phyloP scores from a whole-genome alignment of 2,329 filamentous ascomycete species.

The Helminthosporium solani region DNA sequence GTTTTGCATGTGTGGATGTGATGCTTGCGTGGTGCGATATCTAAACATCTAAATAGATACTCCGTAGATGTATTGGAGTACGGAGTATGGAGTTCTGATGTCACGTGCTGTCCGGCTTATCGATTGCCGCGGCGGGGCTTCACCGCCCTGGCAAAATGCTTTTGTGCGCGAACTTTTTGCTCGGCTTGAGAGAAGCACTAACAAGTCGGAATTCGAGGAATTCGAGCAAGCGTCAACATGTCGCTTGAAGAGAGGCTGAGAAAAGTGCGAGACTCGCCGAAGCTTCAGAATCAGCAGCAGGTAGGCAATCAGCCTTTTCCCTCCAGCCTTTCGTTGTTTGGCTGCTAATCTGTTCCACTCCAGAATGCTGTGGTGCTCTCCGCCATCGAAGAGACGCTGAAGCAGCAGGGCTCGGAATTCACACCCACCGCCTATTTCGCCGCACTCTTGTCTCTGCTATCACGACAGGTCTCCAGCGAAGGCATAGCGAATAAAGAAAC shows the following conservation, averaged over 20 bases:
- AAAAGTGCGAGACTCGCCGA: slow-evolving; percentile 90
- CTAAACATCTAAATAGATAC: too few species aligned
- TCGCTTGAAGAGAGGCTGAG: slow-evolving; percentile 87
- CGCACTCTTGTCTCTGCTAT: slow-evolving; percentile 84
- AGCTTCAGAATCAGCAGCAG: slow-evolving; percentile 92
- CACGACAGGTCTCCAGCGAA: slow-evolving; percentile 67
- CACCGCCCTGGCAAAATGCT: slow-evolving; percentile 18
- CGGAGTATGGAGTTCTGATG: too few species aligned
- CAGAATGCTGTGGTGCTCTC: slow-evolving; percentile 83
- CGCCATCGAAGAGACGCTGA: slow-evolving; percentile 89
- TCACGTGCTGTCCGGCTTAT: slow-evolving; percentile 11
- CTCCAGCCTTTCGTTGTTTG: too few species aligned
- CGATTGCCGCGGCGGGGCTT: slow-evolving; percentile 11
- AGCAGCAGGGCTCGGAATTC: slow-evolving; percentile 78
- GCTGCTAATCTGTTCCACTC: slow-evolving; percentile 41
- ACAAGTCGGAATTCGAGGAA: slow-evolving; percentile 18
- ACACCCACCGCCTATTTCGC: slow-evolving; percentile 94
- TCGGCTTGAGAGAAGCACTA: slow-evolving; percentile 3
- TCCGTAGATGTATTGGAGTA: too few species aligned
- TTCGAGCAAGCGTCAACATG: slow-evolving; percentile 37
- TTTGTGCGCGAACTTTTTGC: slow-evolving; percentile 22
- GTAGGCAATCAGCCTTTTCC: slow-evolving; percentile 50
- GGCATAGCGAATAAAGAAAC: slow-evolving; percentile 78
- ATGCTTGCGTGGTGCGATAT: too few species aligned
- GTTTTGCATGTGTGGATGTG: too few species aligned